Evolutionary conservation across 2,329 filamentous ascomycete species (phyloP), one percentile per base, ranked within the genome.

Genomic region (Botrytis squamosa): DNA sequence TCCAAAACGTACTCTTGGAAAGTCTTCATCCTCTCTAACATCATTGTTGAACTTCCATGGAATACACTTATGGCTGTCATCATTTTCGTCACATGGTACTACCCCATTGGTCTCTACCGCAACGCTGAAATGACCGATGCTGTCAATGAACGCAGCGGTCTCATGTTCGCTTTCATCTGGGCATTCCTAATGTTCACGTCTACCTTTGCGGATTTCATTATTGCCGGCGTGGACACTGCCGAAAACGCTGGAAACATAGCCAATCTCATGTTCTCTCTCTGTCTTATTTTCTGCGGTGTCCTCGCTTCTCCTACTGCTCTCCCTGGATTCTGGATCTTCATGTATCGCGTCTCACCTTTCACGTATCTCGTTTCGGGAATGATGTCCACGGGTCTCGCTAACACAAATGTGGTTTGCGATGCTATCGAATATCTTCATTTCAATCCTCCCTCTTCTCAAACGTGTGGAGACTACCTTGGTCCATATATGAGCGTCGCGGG

Each of bases 11-110:
- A 96, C 82, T 90, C 88, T 4, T 93, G 90, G 85, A 84, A 92
- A 74, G 84, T 91, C 49, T 83, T 92, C n/a, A 86, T 93, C 78
- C 81, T 91, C 0, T 93, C 92, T 72, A 90, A 92, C 68, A 92
- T 97, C 76, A 84, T 94, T 57, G 93, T 95, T 74, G 95, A 97
- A 82, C 85, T 97, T 8, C 93, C 94, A 0, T 97, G 93, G 91
- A 94, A 97, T 81, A 77, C 77, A 10, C 83, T 96, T 59, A 92
- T 93, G 87, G 89, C 89, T 1, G 86, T 91, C 29, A 84, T 97
- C 78, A 91, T 95, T 84, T 97, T 86, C 85, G 87, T 93, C 79
- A 90, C 86, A 80, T 95, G 92, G 89, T 97, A 97, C 85, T 97
- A 95, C 81, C 93, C 94, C 0, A 88, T 97, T 68, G 93, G 93